Percentiles rank a stretch among this genome's conserved stretches.
These are phyloP conservation scores for Phytophthora gonapodyides DNA, from an alignment of 352 stramenopile genomes.

Conservation along the genomic window DNA sequence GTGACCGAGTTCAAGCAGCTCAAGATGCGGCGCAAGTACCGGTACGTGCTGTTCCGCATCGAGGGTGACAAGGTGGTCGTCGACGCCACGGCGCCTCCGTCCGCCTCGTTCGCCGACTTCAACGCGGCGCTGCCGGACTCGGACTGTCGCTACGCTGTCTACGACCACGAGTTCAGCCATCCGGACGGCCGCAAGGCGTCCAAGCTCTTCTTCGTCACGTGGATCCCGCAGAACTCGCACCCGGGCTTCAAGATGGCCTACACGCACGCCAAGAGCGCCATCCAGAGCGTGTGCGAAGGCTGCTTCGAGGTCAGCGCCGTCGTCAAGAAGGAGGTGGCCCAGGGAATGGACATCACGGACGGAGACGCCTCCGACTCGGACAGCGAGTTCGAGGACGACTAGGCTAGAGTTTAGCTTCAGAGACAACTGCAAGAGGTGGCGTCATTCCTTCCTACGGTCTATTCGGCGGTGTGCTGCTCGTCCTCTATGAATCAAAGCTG, in stretches of 20 bases:
- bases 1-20: slow-evolving; percentile 82
- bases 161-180: slow-evolving; percentile 83
- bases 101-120: slow-evolving; percentile 61
- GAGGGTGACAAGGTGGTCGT: slow-evolving; percentile 72
- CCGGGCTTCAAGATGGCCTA: slow-evolving; percentile 90
- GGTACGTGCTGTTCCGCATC: slow-evolving; percentile 86
- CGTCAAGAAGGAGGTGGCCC: slow-evolving; percentile 73
- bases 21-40: slow-evolving; percentile 89
- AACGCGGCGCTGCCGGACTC: slow-evolving; percentile 66
- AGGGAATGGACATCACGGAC: slow-evolving; percentile 62
- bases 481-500: slow-evolving; percentile 25
- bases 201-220: slow-evolving; percentile 90
- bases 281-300: slow-evolving; percentile 77
- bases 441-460: slow-evolving; percentile 17
- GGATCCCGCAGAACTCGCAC: slow-evolving; percentile 84
- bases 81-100: slow-evolving; percentile 55
- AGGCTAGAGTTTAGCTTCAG: not conserved
- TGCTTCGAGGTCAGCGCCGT: slow-evolving; percentile 81
- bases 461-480: slow-evolving; percentile 10
- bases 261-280: slow-evolving; percentile 85
- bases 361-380: slow-evolving; percentile 78
- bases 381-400: slow-evolving; percentile 86
- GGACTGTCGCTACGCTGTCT: slow-evolving; percentile 88
- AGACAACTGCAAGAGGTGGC: not conserved
- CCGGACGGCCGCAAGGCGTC: slow-evolving; percentile 83